Percentiles rank a stretch among this genome's conserved stretches.
Evolutionary conservation across 225 moss, liverwort and hornwort genomes (phyloP).

Genomic region (Sphagnum contortum): DNA sequence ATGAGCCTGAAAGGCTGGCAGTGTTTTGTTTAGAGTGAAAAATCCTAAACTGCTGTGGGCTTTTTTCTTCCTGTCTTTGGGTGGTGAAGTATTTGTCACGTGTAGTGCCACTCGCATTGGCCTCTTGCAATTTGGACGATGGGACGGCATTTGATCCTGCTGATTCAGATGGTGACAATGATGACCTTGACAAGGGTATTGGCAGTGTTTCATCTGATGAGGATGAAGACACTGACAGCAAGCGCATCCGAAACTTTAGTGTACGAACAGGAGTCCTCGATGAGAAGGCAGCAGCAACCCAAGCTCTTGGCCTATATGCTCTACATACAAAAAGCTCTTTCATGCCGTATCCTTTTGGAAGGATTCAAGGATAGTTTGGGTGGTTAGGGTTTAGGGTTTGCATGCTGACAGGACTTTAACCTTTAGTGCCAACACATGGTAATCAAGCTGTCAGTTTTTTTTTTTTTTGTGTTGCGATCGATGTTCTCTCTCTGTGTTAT

Average conservation of each 20-base stretch:
- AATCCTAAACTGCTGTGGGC: too few relatives aligned
- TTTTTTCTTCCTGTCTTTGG: too few relatives aligned
- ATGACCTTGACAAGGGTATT: conserved; percentile 49
- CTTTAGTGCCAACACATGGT: too few relatives aligned
- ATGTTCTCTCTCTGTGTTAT: too few relatives aligned
- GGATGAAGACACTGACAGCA: conserved; percentile 62
- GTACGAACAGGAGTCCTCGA: conserved; percentile 96
- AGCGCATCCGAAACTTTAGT: conserved; percentile 82
- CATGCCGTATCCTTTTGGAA: conserved; percentile 69
- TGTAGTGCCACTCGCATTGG: conserved; percentile 81
- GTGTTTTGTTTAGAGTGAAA: too few relatives aligned
- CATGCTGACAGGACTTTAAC: too few relatives aligned
- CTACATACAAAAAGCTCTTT: conserved; percentile 79
- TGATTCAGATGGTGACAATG: conserved; percentile 74
- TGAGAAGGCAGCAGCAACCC: conserved; percentile 98
- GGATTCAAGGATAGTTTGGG: neutral
- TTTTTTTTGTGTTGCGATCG: too few relatives aligned
- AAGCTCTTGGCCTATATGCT: conserved; percentile 92
- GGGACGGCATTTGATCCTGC: conserved; percentile 79
- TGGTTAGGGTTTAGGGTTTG: too few relatives aligned
- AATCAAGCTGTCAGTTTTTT: too few relatives aligned
- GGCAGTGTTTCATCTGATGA: conserved; percentile 76
- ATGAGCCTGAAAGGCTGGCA: too few relatives aligned
- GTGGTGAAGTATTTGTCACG: conserved; percentile 79
- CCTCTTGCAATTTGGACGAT: conserved; percentile 98